phyloP scores from a whole-genome alignment of 345 rosid genomes.

The Corchorus olitorius region DNA sequence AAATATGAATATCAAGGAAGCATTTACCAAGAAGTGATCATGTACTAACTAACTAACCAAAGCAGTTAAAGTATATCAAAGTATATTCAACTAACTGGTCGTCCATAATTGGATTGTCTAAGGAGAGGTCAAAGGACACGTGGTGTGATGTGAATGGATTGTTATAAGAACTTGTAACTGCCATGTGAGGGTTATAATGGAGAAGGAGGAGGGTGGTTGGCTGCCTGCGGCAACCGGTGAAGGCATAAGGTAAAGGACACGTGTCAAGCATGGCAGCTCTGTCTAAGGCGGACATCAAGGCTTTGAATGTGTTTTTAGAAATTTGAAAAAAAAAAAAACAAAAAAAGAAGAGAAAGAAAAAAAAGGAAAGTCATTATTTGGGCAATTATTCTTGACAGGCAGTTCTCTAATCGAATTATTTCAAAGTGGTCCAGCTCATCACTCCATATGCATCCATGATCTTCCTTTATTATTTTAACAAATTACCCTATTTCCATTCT shows the following conservation, averaged over 20 bases:
- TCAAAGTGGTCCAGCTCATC: conserved; percentile 30
- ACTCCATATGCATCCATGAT: not conserved
- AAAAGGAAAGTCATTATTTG: conserved; percentile 11
- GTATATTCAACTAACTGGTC: too few relatives aligned
- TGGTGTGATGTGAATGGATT: not conserved
- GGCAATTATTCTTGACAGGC: conserved; percentile 25
- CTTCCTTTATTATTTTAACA: not conserved
- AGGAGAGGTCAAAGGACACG: too few relatives aligned
- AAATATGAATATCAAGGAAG: too few relatives aligned
- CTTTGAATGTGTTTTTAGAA: conserved; percentile 23
- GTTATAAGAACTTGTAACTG: not conserved
- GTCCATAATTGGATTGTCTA: too few relatives aligned
- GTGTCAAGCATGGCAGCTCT: conserved; percentile 26
- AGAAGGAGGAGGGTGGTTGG: not conserved
- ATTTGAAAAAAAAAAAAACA: too few relatives aligned
- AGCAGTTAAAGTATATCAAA: too few relatives aligned
- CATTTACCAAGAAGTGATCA: too few relatives aligned
- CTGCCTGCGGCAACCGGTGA: not conserved
- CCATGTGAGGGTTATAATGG: not conserved
- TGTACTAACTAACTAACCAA: too few relatives aligned
- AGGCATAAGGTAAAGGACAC: not conserved
- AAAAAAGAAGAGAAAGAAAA: not conserved
- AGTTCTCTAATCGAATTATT: not conserved
- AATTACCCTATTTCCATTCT: not conserved
- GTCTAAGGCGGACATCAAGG: conserved; percentile 33